Evolutionary conservation across 306 rosid species (phyloP).

Genomic region (Elaeagnus macrophylla): DNA sequence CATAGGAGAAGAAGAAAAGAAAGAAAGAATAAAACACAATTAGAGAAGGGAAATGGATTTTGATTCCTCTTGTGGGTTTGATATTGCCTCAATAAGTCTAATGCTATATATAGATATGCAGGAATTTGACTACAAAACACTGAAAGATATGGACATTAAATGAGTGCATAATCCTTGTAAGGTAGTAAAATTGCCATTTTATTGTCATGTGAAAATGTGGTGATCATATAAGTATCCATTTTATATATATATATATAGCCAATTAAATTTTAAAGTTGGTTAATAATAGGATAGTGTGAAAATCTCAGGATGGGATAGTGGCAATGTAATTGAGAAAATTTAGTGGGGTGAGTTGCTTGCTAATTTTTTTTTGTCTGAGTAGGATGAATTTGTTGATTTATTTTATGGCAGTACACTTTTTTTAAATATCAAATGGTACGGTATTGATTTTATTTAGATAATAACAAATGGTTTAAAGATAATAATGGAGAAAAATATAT

Average conservation of each 20-base stretch:
- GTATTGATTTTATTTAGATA: too few species aligned
- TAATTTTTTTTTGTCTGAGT: too few species aligned
- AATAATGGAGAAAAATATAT: too few species aligned
- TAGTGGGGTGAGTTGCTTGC: neutral
- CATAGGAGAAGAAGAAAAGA: neutral
- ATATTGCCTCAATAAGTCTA: neutral
- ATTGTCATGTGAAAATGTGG: too few species aligned
- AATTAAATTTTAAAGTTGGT: neutral
- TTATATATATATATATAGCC: too few species aligned
- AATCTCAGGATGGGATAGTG: neutral
- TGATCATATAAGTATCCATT: too few species aligned
- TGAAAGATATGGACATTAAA: neutral
- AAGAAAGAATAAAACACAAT: neutral
- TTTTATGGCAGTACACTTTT: too few species aligned
- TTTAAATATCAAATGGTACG: too few species aligned
- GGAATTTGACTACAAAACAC: neutral
- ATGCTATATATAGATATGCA: conserved; percentile 1
- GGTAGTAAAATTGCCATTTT: neutral
- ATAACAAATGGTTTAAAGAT: too few species aligned
- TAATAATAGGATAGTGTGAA: neutral
- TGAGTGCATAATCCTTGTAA: neutral
- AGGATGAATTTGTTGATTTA: too few species aligned
- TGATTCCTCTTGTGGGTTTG: neutral
- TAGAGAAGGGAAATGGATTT: too few species aligned
- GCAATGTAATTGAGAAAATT: neutral